Evolutionary conservation across 306 rosid genomes (phyloP).

Genomic region (Mimosa pudica): DNA sequence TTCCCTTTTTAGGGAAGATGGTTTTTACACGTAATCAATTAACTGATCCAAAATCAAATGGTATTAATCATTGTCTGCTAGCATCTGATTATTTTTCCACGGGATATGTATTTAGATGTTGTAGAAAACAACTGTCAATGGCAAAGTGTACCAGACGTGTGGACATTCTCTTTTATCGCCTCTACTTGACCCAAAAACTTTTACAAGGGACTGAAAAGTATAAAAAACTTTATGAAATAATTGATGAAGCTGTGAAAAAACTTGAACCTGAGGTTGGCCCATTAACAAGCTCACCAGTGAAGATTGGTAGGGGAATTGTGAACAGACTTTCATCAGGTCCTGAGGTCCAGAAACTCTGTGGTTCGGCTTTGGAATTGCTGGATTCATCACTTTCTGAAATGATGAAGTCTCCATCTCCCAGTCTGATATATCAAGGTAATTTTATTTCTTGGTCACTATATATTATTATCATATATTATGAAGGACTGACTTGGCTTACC

Average conservation of each 20-base stretch:
- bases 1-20: not conserved
- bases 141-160: constrained; percentile 93
- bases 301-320: constrained; percentile 95
- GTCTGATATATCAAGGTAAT: constrained; percentile 57
- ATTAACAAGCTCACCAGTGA: constrained; percentile 68
- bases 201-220: constrained; percentile 70
- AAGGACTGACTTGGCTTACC: no score
- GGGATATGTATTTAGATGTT: constrained; percentile 58
- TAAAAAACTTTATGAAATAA: constrained; percentile 57
- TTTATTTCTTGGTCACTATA: not conserved
- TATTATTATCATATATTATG: not conserved
- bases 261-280: constrained; percentile 94
- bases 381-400: constrained; percentile 56
- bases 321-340: constrained; percentile 99
- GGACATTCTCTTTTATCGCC: constrained; percentile 86
- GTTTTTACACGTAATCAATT: not conserved
- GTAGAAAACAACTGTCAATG: constrained; percentile 75
- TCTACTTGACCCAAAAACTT: constrained; percentile 85
- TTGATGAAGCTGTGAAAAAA: constrained; percentile 74
- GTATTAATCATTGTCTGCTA: not conserved
- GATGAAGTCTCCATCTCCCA: constrained; percentile 35
- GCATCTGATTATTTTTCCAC: constrained; percentile 16
- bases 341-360: constrained; percentile 87
- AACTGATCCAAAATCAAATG: not conserved
- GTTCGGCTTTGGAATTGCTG: constrained; percentile 72